Evolutionary conservation across 768 basidiomycete species (phyloP).

Genomic region (Boletus pseudo-olivaceus): DNA sequence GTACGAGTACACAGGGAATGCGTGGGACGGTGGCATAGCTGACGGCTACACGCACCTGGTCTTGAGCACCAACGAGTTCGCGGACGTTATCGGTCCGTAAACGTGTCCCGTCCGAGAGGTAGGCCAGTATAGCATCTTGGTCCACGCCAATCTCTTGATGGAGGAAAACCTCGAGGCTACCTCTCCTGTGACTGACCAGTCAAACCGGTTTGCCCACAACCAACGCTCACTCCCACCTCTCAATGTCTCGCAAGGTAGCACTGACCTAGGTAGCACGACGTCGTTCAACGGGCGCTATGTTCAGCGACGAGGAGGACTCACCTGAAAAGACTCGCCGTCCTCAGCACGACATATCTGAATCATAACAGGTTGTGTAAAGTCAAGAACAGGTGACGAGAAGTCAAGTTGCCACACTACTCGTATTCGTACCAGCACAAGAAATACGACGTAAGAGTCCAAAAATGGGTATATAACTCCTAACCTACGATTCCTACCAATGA

Average conservation of each 20-base stretch:
- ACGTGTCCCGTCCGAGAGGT: constrained; percentile 75
- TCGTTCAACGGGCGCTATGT: not conserved
- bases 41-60: constrained; percentile 53
- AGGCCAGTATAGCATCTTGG: constrained; percentile 67
- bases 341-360: constrained; percentile 65
- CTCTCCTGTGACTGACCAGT: constrained; percentile 40
- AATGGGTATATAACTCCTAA: constrained; percentile 19
- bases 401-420: not conserved
- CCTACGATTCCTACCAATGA: not conserved
- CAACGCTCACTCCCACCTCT: constrained; percentile 46
- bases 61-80: constrained; percentile 70
- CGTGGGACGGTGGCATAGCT: not conserved
- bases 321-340: constrained; percentile 61
- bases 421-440: constrained; percentile 1
- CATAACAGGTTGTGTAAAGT: constrained; percentile 35
- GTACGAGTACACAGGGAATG: not conserved
- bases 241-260: constrained; percentile 70
- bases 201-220: constrained; percentile 1
- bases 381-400: constrained; percentile 1
- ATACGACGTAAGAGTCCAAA: constrained; percentile 18
- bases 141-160: constrained; percentile 70
- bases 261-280: constrained; percentile 37
- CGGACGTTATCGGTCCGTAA: constrained; percentile 68
- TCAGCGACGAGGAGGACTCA: constrained; percentile 21
- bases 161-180: constrained; percentile 68